These are phyloP conservation scores for Neopestalotiopsis sp. DNA, from an alignment of 2,329 filamentous ascomycete genomes.

Conservation along the genomic window DNA sequence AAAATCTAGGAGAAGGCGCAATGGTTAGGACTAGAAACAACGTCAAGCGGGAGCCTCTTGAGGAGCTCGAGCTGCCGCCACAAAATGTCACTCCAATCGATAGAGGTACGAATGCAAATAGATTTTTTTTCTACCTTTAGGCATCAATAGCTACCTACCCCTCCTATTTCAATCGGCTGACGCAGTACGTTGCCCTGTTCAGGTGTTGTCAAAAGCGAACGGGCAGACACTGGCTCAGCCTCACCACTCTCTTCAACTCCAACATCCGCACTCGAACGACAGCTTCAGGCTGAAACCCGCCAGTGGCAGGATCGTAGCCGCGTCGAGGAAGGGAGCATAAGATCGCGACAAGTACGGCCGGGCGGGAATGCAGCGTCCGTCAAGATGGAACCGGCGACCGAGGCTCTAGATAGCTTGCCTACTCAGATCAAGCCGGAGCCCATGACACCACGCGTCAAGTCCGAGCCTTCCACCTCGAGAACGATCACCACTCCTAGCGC, in stretches of 20 bases:
- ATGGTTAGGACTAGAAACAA: not conserved
- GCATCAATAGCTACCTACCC: not conserved
- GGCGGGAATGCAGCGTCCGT: not conserved
- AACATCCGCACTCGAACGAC: not conserved
- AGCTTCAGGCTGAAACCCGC: not conserved
- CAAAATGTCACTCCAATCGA: not conserved
- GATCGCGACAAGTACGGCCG: not conserved
- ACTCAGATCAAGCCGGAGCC: not conserved
- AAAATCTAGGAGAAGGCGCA: not conserved
- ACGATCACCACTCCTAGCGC: not conserved
- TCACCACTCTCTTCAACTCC: not conserved
- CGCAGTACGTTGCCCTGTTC: not conserved
- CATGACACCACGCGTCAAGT: not conserved
- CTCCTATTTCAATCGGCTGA: not conserved
- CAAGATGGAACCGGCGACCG: not conserved
- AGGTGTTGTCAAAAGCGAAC: not conserved
- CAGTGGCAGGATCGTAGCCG: not conserved
- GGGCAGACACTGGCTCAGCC: not conserved
- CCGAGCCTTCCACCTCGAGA: not conserved
- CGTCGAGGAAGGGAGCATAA: not conserved
- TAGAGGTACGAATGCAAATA: not conserved
- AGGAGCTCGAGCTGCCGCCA: not conserved
- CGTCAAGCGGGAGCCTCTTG: not conserved
- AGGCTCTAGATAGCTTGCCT: not conserved
- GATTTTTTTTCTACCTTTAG: not conserved